phyloP scores from a whole-genome alignment of 805 yeast species.

The Lipomyces anomalus region DNA sequence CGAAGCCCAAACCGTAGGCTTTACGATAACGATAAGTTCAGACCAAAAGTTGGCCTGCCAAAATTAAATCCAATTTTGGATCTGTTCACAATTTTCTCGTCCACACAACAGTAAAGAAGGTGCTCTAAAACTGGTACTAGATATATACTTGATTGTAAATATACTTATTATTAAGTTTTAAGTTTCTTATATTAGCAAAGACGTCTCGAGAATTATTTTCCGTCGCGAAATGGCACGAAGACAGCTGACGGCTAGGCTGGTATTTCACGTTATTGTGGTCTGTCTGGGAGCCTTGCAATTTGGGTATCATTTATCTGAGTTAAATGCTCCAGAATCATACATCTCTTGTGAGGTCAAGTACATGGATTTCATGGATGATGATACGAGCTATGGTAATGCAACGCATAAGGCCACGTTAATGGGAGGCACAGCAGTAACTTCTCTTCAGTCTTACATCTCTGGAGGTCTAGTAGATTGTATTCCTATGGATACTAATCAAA shows the following conservation, averaged over 20 bases:
- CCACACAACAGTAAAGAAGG: too few species aligned
- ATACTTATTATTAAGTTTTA: neutral
- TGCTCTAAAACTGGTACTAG: too few species aligned
- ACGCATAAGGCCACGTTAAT: constrained; percentile 50
- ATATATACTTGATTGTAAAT: neutral
- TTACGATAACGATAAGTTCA: too few species aligned
- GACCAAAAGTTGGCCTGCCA: too few species aligned
- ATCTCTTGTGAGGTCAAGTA: constrained; percentile 18
- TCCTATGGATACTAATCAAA: constrained; percentile 47
- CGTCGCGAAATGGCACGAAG: constrained; percentile 1
- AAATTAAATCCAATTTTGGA: too few species aligned
- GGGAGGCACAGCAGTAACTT: constrained; percentile 38
- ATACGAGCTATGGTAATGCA: constrained; percentile 1
- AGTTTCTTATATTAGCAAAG: neutral
- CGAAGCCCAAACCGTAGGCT: too few species aligned
- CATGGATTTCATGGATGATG: neutral
- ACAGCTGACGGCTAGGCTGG: constrained; percentile 15
- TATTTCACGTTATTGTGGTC: constrained; percentile 40
- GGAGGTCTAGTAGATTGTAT: constrained; percentile 48
- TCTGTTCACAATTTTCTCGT: too few species aligned
- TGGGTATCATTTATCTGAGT: constrained; percentile 92
- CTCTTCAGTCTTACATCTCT: neutral
- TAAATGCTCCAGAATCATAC: constrained; percentile 72
- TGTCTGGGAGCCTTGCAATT: constrained; percentile 80
- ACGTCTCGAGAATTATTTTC: neutral